Base-by-base conservation (phyloP, 2,329 filamentous ascomycete species). In the Scleromitrula shiraiana region DNA sequence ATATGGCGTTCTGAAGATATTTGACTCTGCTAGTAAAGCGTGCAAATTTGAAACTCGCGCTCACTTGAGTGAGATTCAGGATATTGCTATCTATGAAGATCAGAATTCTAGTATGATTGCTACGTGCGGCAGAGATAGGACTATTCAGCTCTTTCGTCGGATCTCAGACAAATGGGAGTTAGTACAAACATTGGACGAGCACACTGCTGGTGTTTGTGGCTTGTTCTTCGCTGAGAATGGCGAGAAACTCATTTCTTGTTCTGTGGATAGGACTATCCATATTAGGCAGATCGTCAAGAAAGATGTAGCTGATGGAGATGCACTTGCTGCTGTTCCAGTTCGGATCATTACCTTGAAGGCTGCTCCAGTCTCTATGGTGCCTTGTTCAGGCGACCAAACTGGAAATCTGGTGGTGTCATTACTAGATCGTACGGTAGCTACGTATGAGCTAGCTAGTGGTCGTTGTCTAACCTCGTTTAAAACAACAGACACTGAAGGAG, bases 121-220 rank as follows among this genome's bases (percentile, higher is more conserved):
- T 15, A 89, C 83, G 9, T 90, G 85, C 62, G 87, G 88, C 29
- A 78, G 93, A 55, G 93, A 98, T 66, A 83, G 93, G 42, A 95
- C 85, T n/a, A 79, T 91, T 1, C 93, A 98, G 64, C 70, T 98
- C n/a, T 97, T 96, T 63, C 72, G 74, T 22, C 72, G 73, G 20
- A 68, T 69, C 1, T 70, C 67, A 10, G 75, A 79, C 2, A 68
- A 67, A 2, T 84, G 94, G 65, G 78, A 85, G 50, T 77, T 96
- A 49, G 78, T 95, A 43, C 93, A 98, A 65, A 98, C 93, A 0
- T 77, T 97, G 62, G 82, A 87, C 48, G 91, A 98, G 57, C 95
- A 97, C 65, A 82, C 89, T 24, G 88, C 89, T 19, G 86, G 87
- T 54, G 90, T 98, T 77, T 46, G 82, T 83, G 61, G 74, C 74